Evolutionary conservation across 257 asterid genomes (phyloP).

Genomic region (Ilex asprella): DNA sequence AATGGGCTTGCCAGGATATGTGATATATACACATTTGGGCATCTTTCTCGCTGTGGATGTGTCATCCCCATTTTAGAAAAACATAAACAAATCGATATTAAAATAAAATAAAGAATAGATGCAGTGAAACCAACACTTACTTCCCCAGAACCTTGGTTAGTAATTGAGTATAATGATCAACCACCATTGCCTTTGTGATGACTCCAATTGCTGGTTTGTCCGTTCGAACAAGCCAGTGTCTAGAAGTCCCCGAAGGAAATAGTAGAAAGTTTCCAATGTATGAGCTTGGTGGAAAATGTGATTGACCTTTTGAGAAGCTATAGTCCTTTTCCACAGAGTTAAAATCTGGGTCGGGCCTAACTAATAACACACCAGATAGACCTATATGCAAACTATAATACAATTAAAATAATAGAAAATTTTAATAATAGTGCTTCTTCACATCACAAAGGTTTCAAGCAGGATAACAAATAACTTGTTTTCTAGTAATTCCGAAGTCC

Average conservation of each 20-base stretch:
- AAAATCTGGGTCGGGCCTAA: conserved; percentile 63
- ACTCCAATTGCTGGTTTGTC: conserved; percentile 63
- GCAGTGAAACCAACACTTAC: conserved; percentile 36
- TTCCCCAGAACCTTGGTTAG: conserved; percentile 70
- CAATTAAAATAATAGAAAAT: too few relatives aligned
- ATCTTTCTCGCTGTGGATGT: conserved; percentile 59
- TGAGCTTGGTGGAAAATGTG: conserved; percentile 21
- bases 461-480: too few relatives aligned
- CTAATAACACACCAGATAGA: conserved; percentile 52
- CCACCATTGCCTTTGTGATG: conserved; percentile 53
- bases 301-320: conserved; percentile 26
- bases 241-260: conserved; percentile 57
- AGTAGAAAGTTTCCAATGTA: conserved; percentile 26
- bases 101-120: conserved; percentile 2
- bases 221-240: conserved; percentile 69
- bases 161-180: conserved; percentile 71
- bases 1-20: conserved; percentile 58
- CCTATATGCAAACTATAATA: conserved; percentile 24
- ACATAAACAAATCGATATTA: not conserved
- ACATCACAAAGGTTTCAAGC: too few relatives aligned
- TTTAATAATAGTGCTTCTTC: too few relatives aligned
- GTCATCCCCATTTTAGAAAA: conserved; percentile 11
- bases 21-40: conserved; percentile 96
- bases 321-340: conserved; percentile 51
- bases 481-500: too few relatives aligned